Base-by-base conservation (phyloP, 2,329 filamentous ascomycete species). In the Fusarium cyanostomum region DNA sequence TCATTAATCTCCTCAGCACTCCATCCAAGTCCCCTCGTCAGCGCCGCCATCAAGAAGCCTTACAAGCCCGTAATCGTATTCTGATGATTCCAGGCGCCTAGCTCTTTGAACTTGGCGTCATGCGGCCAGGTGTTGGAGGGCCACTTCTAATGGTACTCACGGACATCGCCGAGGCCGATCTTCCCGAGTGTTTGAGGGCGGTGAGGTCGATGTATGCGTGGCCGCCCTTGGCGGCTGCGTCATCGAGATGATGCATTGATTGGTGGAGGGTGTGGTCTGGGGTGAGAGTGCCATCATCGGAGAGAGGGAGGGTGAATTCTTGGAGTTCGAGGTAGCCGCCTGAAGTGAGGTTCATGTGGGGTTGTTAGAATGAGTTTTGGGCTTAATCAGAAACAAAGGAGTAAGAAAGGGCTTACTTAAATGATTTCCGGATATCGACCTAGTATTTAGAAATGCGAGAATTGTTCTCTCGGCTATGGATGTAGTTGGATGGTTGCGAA, bases 271-370 rank as follows among this genome's bases (percentile, higher is more conserved):
- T 21, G 8, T 31, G 49, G 7, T 41, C 33, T 7, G 28, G 16
- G 8, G 15, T 13, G 7, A 57, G 30, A 12, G 49, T 57, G 9
- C 41, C 54, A 13, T 57, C 54, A 21, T 57, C 49, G 11, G 49
- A 57, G 8, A 30, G 37, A 4, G 45, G 52, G 11, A 51, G 46
- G 3, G 16, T 33, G 21, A 56, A 52, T 27, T 57, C 54, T 24
- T 57, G 54, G 8, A 57, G 43, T 30, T 57, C 54, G 8, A 53
- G 18, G 42, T 57, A 57, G 13, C 54, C 54, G 13, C 54, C 54
- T 12, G 54, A 49, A n/a, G 15, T 30, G 7, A 53, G 41, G 37
- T 57, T 34, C 5, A 48, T 56, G 18, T 2, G 8, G 18, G n/a
- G 13, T 38, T 21, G 27, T 52, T 9, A 45, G 27, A 27, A 30